These are phyloP conservation scores for Scytalidium lignicola DNA, from an alignment of 2,329 filamentous ascomycete genomes.

Conservation along the genomic window DNA sequence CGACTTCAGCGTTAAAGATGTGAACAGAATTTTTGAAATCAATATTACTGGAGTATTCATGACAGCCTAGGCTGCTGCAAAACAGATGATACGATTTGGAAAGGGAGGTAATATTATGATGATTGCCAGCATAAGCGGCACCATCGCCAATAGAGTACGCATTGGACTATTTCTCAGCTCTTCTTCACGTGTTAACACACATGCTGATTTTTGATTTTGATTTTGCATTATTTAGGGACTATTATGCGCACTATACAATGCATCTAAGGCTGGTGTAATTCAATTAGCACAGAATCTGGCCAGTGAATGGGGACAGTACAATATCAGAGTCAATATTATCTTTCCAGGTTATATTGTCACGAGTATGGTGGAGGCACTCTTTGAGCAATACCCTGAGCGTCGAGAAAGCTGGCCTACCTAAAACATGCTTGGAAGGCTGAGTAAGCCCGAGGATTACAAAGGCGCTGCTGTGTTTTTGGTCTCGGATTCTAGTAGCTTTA, in stretches of 20 bases:
- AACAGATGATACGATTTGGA: slow-evolving; percentile 42
- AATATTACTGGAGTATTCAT: slow-evolving; percentile 66
- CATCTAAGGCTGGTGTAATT: slow-evolving; percentile 55
- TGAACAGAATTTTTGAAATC: slow-evolving; percentile 62
- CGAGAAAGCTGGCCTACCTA: slow-evolving; percentile 81
- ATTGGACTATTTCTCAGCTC: too few species aligned
- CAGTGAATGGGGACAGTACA: slow-evolving; percentile 56
- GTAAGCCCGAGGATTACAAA: slow-evolving; percentile 61
- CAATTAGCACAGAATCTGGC: slow-evolving; percentile 55
- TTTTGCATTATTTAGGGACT: too few species aligned
- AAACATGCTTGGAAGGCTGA: slow-evolving; percentile 72
- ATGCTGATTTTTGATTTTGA: too few species aligned
- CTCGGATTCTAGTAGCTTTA: slow-evolving; percentile 59
- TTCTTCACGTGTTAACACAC: too few species aligned
- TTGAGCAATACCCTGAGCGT: slow-evolving; percentile 42
- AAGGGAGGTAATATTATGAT: slow-evolving; percentile 43
- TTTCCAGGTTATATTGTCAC: slow-evolving; percentile 53
- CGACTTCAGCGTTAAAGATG: slow-evolving; percentile 49
- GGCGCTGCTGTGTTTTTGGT: slow-evolving; percentile 62
- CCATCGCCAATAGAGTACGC: slow-evolving; percentile 38
- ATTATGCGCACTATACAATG: too few species aligned
- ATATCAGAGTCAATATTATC: slow-evolving; percentile 60
- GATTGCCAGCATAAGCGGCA: slow-evolving; percentile 44
- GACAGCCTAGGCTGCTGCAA: slow-evolving; percentile 65
- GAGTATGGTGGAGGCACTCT: slow-evolving; percentile 41